Percentiles rank a stretch among this genome's conserved stretches.
Evolutionary conservation across 306 rosid species (phyloP).

Genomic region (Cicer chorassanicum): DNA sequence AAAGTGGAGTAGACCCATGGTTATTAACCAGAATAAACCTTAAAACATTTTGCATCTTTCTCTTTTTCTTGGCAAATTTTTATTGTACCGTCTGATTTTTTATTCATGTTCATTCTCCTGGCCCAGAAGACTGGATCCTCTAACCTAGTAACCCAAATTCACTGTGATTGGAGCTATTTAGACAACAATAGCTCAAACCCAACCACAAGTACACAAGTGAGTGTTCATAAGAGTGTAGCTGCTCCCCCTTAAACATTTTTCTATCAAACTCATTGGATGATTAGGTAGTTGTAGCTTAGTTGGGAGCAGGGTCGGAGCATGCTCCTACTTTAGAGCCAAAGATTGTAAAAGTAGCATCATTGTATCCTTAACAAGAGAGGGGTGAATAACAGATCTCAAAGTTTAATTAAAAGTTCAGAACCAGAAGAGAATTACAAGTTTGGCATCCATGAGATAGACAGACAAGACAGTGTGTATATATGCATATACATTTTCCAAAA

Average conservation of each 20-base stretch:
- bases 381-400: conserved; percentile 32
- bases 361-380: conserved; percentile 10
- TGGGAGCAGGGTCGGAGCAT: not conserved
- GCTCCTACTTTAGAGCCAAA: conserved; percentile 5
- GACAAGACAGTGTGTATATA: conserved; percentile 11
- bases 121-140: not conserved
- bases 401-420: conserved; percentile 16
- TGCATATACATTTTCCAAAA: conserved; percentile 31
- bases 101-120: conserved; percentile 15
- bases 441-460: conserved; percentile 27
- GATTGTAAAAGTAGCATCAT: conserved; percentile 6
- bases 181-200: conserved; percentile 12
- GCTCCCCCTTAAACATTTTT: not conserved
- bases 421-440: conserved; percentile 10
- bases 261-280: conserved; percentile 16
- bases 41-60: conserved; percentile 5
- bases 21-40: conserved; percentile 24
- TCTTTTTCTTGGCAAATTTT: not conserved
- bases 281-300: conserved; percentile 10
- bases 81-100: conserved; percentile 18
- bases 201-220: conserved; percentile 25
- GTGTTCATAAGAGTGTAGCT: conserved; percentile 17
- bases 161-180: conserved; percentile 18
- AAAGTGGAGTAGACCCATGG: conserved; percentile 19
- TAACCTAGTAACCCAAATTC: conserved; percentile 37